These are phyloP conservation scores for Rickenella mellea DNA, from an alignment of 768 basidiomycete species.

Conservation along the genomic window DNA sequence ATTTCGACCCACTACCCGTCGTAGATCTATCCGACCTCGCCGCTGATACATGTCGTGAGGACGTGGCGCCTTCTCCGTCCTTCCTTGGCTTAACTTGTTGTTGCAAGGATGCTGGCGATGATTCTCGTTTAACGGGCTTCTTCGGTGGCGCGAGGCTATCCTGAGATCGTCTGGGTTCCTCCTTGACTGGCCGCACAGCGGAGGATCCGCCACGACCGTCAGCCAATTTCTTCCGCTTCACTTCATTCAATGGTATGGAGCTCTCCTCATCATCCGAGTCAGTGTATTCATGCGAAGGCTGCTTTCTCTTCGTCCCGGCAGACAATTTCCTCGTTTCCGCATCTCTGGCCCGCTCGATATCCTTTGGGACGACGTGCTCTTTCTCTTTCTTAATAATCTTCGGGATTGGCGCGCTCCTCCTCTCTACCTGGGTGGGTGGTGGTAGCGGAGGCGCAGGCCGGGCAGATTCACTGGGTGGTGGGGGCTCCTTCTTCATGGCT, in stretches of 20 bases:
- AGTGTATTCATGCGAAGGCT: neutral
- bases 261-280: neutral
- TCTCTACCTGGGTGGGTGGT: constrained; percentile 17
- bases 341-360: constrained; percentile 10
- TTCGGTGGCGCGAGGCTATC: constrained; percentile 5
- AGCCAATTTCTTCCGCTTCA: neutral
- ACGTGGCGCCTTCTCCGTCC: constrained; percentile 4
- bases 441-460: constrained; percentile 23
- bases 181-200: too few relatives aligned
- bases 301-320: neutral
- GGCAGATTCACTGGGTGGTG: constrained; percentile 21
- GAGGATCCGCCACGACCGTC: neutral
- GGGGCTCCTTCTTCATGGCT: constrained; percentile 15
- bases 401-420: constrained; percentile 11
- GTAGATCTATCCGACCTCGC: too few relatives aligned
- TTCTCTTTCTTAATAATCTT: constrained; percentile 12
- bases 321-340: neutral
- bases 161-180: constrained; percentile 9
- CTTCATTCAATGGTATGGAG: neutral
- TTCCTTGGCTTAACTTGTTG: neutral
- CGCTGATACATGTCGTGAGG: constrained; percentile 1
- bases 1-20: too few relatives aligned
- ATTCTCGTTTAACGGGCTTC: constrained; percentile 4
- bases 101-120: neutral
- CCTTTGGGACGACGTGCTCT: constrained; percentile 18